Evolutionary conservation across 2,329 filamentous ascomycete species (phyloP), one percentile per base, ranked within the genome.

Genomic region (Albifimbria verrucaria): DNA sequence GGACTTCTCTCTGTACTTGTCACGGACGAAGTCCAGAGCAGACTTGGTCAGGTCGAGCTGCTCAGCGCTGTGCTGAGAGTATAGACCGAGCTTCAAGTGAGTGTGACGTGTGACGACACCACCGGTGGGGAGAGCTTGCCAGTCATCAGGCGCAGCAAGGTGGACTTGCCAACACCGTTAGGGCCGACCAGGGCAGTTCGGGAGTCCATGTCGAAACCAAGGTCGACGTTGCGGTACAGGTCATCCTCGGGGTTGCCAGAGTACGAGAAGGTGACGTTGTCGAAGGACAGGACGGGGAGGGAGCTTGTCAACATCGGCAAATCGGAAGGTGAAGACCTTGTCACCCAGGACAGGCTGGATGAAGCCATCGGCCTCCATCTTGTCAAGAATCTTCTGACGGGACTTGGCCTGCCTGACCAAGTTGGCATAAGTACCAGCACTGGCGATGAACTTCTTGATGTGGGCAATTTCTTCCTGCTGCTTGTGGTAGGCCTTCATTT

Each of bases 391-490:
- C 90, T 99, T 99, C 77, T 99, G 94, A 60, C 94, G 87, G 43
- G 94, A 97, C 83, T 99, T 99, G 76, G 95, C 95, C 78, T 99
- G 94, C 73, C 90, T 85, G 70, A 99, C 94, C 80, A 99, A 83
- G 81, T 99, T 99, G 84, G 95, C 94, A 70, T 99, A 99, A 56
- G 94, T 99, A 92, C 95, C 94, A 53, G 94, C 94, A 57, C 93
- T 97, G 68, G 95, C 94, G 72, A 99, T 99, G 82, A 99, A 99
- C 79, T 97, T 97, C 83, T 99, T 97, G 83, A 99, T 99, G 81
- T 99, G 95, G 63, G 86, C 83, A 73, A 99, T 99, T 80, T 99
- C 94, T 58, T 99, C 94, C 72, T 99, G 94, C 74, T 99, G 94
- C 83, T 99, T 99, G 73, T 89, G 82, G 80, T 99, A 99, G 59